Evolutionary conservation across 2,329 filamentous ascomycete genomes (phyloP).

Genomic region (Ceratocystis cacaofunesta): DNA sequence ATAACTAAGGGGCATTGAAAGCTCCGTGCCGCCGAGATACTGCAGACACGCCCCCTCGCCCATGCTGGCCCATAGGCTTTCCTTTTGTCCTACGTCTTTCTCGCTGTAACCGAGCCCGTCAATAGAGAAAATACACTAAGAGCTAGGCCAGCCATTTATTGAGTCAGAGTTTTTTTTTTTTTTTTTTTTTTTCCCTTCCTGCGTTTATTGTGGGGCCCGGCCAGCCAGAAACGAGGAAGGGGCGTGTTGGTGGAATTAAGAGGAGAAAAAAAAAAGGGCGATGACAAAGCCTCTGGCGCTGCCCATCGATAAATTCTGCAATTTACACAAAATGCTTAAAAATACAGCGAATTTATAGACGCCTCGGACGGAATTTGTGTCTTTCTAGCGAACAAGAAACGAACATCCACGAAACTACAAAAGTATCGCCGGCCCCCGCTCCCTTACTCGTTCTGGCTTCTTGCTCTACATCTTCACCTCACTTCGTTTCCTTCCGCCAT

Average conservation of each 20-base stretch:
- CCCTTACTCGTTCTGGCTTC: background rate
- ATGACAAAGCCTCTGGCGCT: background rate
- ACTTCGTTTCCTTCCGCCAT: background rate
- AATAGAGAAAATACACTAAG: background rate
- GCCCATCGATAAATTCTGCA: background rate
- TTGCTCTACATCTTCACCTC: background rate
- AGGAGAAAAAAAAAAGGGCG: too few relatives aligned
- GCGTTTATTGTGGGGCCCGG: background rate
- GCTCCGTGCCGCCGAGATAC: background rate
- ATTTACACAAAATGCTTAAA: background rate
- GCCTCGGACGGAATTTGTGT: background rate
- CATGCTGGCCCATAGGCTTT: background rate
- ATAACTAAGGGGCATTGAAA: background rate
- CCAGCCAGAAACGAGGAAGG: background rate
- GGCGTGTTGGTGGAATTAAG: background rate
- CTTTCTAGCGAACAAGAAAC: background rate
- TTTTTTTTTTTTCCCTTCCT: background rate
- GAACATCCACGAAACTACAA: background rate
- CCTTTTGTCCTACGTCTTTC: background rate
- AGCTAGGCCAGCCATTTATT: background rate
- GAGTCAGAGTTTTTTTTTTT: constrained; percentile 6
- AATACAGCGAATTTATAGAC: background rate
- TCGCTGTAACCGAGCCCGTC: background rate
- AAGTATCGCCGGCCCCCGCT: constrained; percentile 5
- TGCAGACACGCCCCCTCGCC: background rate